Conservation (phyloP, 257 asterid genomes). For the Catharanthus roseus region DNA sequence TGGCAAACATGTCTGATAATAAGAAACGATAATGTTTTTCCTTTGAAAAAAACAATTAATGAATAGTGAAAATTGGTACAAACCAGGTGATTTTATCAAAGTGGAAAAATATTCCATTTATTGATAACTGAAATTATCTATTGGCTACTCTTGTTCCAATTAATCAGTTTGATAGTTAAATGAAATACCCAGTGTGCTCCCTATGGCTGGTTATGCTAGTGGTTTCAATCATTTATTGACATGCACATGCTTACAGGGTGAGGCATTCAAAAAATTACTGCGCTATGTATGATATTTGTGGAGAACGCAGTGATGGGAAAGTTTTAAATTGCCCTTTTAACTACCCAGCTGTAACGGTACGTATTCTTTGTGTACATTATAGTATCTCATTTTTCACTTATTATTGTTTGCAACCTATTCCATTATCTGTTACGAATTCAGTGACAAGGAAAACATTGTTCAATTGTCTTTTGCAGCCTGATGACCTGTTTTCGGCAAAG, state of each 20-base stretch:
- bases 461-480: slow-evolving; percentile 47
- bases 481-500: slow-evolving; percentile 69
- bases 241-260: slow-evolving; percentile 16
- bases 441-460: not conserved
- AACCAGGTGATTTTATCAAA: not conserved
- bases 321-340: slow-evolving; percentile 78
- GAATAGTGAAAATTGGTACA: not conserved
- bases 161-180: not conserved
- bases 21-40: not conserved
- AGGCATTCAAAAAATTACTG: slow-evolving; percentile 71
- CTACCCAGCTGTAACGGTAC: slow-evolving; percentile 61
- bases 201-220: not conserved
- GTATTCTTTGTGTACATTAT: not conserved
- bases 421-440: not conserved
- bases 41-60: not conserved
- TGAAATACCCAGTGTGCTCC: not conserved
- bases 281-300: slow-evolving; percentile 87
- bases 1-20: not conserved
- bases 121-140: not conserved
- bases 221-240: not conserved
- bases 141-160: not conserved
- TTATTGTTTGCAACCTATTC: slow-evolving; percentile 8
- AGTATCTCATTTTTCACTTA: not conserved
- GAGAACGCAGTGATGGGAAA: slow-evolving; percentile 76
- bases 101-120: not conserved